A percentile compares a stretch with the other conserved stretches of the same genome.
Evolutionary conservation across 2,329 filamentous ascomycete genomes (phyloP).

Genomic region (Neopestalotiopsis clavispora): DNA sequence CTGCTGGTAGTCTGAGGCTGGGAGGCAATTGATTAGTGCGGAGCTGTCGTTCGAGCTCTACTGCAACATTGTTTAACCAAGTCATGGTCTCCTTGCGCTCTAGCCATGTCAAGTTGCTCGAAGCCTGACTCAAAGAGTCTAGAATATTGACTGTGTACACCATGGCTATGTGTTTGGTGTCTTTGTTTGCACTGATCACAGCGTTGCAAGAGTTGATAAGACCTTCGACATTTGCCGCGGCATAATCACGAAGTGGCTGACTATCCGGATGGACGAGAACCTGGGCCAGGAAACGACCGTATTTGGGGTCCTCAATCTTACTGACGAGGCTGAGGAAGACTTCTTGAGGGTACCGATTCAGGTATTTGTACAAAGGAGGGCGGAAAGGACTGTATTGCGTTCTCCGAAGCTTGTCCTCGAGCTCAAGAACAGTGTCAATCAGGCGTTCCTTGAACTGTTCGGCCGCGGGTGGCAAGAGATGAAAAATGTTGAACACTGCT

Average conservation of each 20-base stretch:
- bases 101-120: slow-evolving; percentile 73
- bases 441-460: slow-evolving; percentile 89
- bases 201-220: slow-evolving; percentile 73
- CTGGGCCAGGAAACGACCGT: slow-evolving; percentile 90
- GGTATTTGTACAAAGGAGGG: slow-evolving; percentile 85
- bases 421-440: slow-evolving; percentile 85
- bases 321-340: slow-evolving; percentile 81
- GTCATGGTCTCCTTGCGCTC: slow-evolving; percentile 64
- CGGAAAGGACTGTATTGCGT: slow-evolving; percentile 94
- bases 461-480: slow-evolving; percentile 88
- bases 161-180: slow-evolving; percentile 70
- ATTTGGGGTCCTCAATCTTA: slow-evolving; percentile 82
- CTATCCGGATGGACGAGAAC: slow-evolving; percentile 79
- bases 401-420: slow-evolving; percentile 83
- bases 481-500: slow-evolving; percentile 95
- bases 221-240: slow-evolving; percentile 73
- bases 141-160: slow-evolving; percentile 90
- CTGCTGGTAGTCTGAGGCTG: slow-evolving; percentile 78
- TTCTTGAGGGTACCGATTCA: slow-evolving; percentile 91
- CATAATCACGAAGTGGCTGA: slow-evolving; percentile 73
- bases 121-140: slow-evolving; percentile 74
- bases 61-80: slow-evolving; percentile 71
- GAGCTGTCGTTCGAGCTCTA: slow-evolving; percentile 78
- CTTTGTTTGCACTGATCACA: slow-evolving; percentile 66
- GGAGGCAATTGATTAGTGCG: slow-evolving; percentile 72